Evolutionary conservation across 768 basidiomycete species (phyloP), one percentile per base, ranked within the genome.

Genomic region (Dentipellis sp.): DNA sequence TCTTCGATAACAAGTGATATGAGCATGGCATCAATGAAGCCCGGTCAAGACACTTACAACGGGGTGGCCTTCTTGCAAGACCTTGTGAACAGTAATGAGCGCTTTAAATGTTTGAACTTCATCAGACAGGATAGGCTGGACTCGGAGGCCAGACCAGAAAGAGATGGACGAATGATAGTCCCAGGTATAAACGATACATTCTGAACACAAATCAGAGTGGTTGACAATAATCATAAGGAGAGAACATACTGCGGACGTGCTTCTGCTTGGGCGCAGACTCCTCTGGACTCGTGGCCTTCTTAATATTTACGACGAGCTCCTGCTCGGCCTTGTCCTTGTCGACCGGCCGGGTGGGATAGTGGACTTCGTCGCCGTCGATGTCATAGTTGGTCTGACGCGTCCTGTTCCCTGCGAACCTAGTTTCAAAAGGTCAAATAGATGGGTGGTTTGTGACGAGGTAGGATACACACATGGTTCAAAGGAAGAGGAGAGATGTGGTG

Each of bases 31-130:
- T 29, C 29, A 29, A 29, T 29, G 29, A 29, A 29, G 3, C 3
- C 50, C 46, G 19, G 53, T 29, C 29, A 6, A 6, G 62, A 40
- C 6, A 75, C 81, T 60, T 65, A 97, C 97, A 54, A 86, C 78
- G 10, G 94, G 93, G 68, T 99, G 97, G 4, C 97, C 97, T 70
- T 99, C 97, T 71, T 99, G 97, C 37, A 99, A 69, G 45, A 99
- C 85, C 72, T 99, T 99, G 73, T 99, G 97, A 11, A 98, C 94
- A 10, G 88, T 91, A 61, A 99, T 98, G 62, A 99, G 80, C 2
- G 91, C 90, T 71, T 99, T 99, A 80, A 98, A 99, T 0, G 97
- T 95, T 72, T 97, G 94, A 0, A 98, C 83, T 74, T 99, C 97
- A 70, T 99, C 97, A 4, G 94, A 83, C 23, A 99, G 74, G 64